A percentile compares a stretch with the other conserved stretches of the same genome.
Evolutionary conservation across 1,139 yeast genomes (phyloP).

Genomic region (Debaryomycetaceae sp.): DNA sequence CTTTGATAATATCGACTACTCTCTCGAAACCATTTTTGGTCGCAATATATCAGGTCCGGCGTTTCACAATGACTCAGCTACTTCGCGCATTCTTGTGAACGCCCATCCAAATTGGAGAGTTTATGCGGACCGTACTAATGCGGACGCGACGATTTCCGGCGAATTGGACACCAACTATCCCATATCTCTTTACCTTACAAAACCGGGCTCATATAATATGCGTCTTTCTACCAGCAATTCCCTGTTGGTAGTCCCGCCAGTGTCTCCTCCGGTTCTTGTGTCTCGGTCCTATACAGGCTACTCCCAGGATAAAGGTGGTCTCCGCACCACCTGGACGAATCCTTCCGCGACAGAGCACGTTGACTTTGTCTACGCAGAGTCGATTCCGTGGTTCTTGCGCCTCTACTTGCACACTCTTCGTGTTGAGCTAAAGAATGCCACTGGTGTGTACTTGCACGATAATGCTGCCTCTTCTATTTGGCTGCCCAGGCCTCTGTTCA

Average conservation of each 20-base stretch:
- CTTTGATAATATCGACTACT: constrained; percentile 40
- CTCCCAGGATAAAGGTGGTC: constrained; percentile 85
- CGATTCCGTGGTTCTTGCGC: constrained; percentile 91
- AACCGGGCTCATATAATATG: constrained; percentile 26
- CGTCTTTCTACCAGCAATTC: constrained; percentile 26
- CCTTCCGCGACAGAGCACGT: constrained; percentile 38
- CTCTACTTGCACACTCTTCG: constrained; percentile 64
- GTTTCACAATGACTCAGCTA: constrained; percentile 25
- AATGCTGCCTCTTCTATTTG: constrained; percentile 1
- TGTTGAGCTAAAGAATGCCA: constrained; percentile 8
- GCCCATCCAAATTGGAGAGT: constrained; percentile 41
- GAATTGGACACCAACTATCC: constrained; percentile 2
- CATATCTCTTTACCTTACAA: constrained; percentile 14
- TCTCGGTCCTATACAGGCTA: constrained; percentile 87
- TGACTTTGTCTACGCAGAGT: constrained; percentile 58
- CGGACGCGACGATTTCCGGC: constrained; percentile 2
- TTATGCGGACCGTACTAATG: constrained; percentile 8
- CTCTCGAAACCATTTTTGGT: constrained; percentile 61
- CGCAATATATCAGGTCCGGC: constrained; percentile 55
- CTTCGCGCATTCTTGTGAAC: constrained; percentile 32
- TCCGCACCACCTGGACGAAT: constrained; percentile 67
- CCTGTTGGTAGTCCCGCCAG: constrained; percentile 19
- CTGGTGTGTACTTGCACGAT: constrained; percentile 10
- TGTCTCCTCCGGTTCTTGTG: constrained; percentile 56
- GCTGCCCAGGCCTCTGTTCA: constrained; percentile 3